Evolutionary conservation across 768 basidiomycete genomes (phyloP).

Genomic region (Boletellus ananas): DNA sequence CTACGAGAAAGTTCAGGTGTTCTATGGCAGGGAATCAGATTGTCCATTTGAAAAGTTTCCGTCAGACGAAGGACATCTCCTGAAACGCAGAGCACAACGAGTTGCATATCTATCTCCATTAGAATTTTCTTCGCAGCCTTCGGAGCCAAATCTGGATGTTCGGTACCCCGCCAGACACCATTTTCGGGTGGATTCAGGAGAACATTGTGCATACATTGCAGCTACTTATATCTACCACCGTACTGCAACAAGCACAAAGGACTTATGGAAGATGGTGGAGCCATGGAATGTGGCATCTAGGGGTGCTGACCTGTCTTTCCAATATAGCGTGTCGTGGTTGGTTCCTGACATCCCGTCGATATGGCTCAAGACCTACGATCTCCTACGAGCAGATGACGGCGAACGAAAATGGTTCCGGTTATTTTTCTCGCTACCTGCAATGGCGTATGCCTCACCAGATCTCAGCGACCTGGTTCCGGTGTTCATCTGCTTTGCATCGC

Average conservation of each 20-base stretch:
- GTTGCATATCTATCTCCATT: neutral
- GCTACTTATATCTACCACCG: slow-evolving; percentile 6
- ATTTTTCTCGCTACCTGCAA: slow-evolving; percentile 28
- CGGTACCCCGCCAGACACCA: slow-evolving; percentile 5
- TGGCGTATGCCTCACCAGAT: slow-evolving; percentile 22
- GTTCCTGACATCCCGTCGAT: no score
- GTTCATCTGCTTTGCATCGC: neutral
- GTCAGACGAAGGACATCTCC: neutral
- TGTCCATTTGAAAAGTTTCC: slow-evolving; percentile 8
- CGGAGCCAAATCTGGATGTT: neutral
- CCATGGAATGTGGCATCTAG: neutral
- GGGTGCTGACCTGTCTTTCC: neutral
- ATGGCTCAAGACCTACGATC: slow-evolving; percentile 27
- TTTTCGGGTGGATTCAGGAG: neutral
- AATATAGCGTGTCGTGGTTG: slow-evolving; percentile 27
- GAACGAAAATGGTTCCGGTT: slow-evolving; percentile 16
- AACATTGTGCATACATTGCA: slow-evolving; percentile 9
- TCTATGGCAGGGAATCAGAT: slow-evolving; percentile 3
- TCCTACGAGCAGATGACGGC: slow-evolving; percentile 12
- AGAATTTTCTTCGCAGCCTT: neutral
- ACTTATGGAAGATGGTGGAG: slow-evolving; percentile 6
- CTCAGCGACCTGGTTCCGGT: slow-evolving; percentile 18
- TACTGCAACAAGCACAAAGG: neutral
- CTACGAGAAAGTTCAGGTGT: slow-evolving; percentile 12
- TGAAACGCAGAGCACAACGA: slow-evolving; percentile 14